phyloP scores from a whole-genome alignment of 75 land plant species.

The Selaginella moellendorffii region DNA sequence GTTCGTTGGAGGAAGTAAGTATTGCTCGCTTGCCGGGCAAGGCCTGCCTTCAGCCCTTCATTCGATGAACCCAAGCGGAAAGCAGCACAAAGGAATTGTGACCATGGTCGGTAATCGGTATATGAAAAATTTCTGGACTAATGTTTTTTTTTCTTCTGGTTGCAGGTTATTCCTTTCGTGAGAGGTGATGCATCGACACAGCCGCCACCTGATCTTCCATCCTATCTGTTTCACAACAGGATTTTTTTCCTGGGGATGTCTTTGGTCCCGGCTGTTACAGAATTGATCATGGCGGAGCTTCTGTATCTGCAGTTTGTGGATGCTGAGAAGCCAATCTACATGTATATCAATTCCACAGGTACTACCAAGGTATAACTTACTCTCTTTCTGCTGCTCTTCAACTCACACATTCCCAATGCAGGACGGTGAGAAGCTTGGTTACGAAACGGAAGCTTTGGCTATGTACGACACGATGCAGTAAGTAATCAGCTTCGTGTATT shows the following conservation, averaged over 20 bases:
- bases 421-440: slow-evolving; percentile 76
- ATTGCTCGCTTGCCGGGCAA: slow-evolving; percentile 16
- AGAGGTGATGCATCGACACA: slow-evolving; percentile 65
- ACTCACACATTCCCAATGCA: too few relatives aligned
- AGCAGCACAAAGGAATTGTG: slow-evolving; percentile 13
- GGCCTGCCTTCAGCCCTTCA: slow-evolving; percentile 14
- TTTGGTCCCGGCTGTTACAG: slow-evolving; percentile 71
- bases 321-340: slow-evolving; percentile 58
- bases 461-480: slow-evolving; percentile 82
- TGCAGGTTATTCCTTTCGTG: slow-evolving; percentile 71
- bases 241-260: slow-evolving; percentile 88
- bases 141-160: background rate
- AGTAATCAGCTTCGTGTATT: background rate
- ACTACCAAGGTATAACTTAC: slow-evolving; percentile 50
- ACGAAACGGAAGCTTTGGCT: slow-evolving; percentile 87
- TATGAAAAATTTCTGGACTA: background rate
- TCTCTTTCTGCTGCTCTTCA: too few relatives aligned
- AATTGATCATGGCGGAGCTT: slow-evolving; percentile 71
- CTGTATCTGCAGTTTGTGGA: slow-evolving; percentile 73
- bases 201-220: slow-evolving; percentile 89
- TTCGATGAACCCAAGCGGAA: too few relatives aligned
- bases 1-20: slow-evolving; percentile 9
- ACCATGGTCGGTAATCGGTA: slow-evolving; percentile 12
- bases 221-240: slow-evolving; percentile 77
- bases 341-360: slow-evolving; percentile 91